Percentiles rank a stretch among this genome's conserved stretches.
Conservation (phyloP, 2,329 filamentous ascomycete genomes). For the Arthrobotrys sphaeroides region DNA sequence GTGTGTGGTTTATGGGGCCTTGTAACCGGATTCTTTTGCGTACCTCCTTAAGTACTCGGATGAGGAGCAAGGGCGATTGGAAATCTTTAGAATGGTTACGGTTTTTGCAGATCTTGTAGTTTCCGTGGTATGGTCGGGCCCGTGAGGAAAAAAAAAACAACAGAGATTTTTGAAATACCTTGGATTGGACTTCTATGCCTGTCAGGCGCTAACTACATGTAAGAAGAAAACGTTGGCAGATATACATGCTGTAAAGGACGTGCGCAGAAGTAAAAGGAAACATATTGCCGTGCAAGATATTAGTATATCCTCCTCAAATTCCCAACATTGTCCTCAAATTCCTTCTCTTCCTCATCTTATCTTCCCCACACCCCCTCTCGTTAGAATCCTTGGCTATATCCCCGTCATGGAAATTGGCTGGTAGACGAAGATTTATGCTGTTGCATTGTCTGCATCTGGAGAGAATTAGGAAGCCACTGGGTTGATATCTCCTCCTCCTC, state of each 20-base stretch:
- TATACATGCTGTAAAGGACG: neutral
- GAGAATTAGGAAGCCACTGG: neutral
- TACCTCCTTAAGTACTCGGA: too few relatives aligned
- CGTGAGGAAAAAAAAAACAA: too few relatives aligned
- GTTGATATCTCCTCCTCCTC: neutral
- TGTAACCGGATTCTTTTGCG: too few relatives aligned
- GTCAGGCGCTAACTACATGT: neutral
- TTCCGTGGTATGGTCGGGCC: too few relatives aligned
- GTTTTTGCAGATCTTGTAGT: too few relatives aligned
- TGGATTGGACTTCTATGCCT: neutral
- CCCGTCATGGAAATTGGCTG: neutral
- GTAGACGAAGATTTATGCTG: too few relatives aligned
- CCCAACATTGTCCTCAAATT: neutral
- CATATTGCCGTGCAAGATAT: constrained; percentile 1
- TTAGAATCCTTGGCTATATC: neutral
- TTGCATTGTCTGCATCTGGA: too few relatives aligned
- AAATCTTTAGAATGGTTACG: too few relatives aligned
- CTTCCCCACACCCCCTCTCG: neutral
- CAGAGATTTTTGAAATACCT: too few relatives aligned
- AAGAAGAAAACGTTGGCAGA: neutral
- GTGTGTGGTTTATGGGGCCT: too few relatives aligned
- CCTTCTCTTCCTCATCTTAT: neutral
- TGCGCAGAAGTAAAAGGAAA: neutral
- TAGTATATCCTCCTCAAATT: neutral
- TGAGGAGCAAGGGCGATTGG: too few relatives aligned